phyloP scores from a whole-genome alignment of 1,284 basidiomycete genomes.

The Peniophora sp. region DNA sequence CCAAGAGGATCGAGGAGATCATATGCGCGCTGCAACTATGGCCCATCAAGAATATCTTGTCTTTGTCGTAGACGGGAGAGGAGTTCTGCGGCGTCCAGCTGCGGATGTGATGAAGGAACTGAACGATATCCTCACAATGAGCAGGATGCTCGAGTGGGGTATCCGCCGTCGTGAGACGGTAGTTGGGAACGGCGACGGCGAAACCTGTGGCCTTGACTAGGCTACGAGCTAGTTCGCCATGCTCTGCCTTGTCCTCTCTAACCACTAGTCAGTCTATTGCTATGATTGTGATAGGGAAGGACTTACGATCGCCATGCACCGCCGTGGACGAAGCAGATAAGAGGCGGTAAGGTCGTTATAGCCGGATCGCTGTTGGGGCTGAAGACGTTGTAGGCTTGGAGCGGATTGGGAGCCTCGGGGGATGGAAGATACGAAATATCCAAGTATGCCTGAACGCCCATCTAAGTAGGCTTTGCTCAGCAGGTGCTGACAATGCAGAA shows the following conservation, averaged over 20 bases:
- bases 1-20: constrained; percentile 60
- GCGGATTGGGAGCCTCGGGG: constrained; percentile 14
- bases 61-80: constrained; percentile 28
- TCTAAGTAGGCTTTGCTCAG: too few species aligned
- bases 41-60: constrained; percentile 51
- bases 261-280: constrained; percentile 1
- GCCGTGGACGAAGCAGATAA: constrained; percentile 61
- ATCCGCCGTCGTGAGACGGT: constrained; percentile 50
- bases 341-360: constrained; percentile 6
- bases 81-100: constrained; percentile 29
- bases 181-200: constrained; percentile 67
- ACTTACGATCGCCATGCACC: constrained; percentile 73
- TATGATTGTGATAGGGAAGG: not conserved
- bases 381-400: constrained; percentile 45
- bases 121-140: constrained; percentile 60
- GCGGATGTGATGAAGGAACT: constrained; percentile 49
- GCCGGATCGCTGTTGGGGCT: constrained; percentile 14
- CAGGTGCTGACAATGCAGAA: too few species aligned
- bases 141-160: constrained; percentile 50
- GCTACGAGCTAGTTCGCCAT: constrained; percentile 41
- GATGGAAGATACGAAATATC: constrained; percentile 34
- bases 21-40: constrained; percentile 80
- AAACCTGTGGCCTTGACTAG: constrained; percentile 41
- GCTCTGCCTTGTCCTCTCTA: constrained; percentile 66
- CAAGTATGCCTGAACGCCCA: constrained; percentile 12